phyloP scores from a whole-genome alignment of 768 basidiomycete species.

The Suillus discolor region DNA sequence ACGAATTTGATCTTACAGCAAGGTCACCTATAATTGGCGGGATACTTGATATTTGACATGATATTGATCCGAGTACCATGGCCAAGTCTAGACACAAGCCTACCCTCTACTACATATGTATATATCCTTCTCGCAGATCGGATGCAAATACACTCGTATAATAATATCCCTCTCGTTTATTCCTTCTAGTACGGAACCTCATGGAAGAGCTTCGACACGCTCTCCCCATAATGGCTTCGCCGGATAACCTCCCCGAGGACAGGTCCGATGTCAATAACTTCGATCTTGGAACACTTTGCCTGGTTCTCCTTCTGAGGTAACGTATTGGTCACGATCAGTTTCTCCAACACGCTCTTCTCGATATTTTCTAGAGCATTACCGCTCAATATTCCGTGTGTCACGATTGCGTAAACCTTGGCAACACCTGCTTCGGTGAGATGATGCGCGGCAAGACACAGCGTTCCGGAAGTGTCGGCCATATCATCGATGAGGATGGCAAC shows the following conservation, averaged over 20 bases:
- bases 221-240: conserved; percentile 96
- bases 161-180: background rate
- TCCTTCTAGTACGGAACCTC: conserved; percentile 78
- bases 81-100: conserved; percentile 2
- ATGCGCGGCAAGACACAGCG: conserved; percentile 87
- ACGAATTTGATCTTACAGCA: conserved; percentile 1
- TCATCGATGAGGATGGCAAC: conserved; percentile 96
- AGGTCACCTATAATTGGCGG: background rate
- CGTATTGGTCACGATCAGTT: conserved; percentile 98
- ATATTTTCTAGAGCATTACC: conserved; percentile 84
- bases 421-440: conserved; percentile 92
- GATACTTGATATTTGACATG: conserved; percentile 1
- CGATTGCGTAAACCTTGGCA: conserved; percentile 82
- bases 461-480: conserved; percentile 98
- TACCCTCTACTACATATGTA: background rate
- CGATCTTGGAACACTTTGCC: conserved; percentile 73
- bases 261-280: conserved; percentile 92
- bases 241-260: conserved; percentile 96
- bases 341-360: conserved; percentile 75
- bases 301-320: conserved; percentile 86
- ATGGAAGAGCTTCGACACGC: conserved; percentile 85
- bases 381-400: conserved; percentile 95
- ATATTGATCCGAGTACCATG: background rate
- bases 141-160: background rate
- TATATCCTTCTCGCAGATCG: conserved; percentile 2